These are phyloP conservation scores for Yamadazyma kitorensis DNA, from an alignment of 805 yeast genomes.

Conservation along the genomic window DNA sequence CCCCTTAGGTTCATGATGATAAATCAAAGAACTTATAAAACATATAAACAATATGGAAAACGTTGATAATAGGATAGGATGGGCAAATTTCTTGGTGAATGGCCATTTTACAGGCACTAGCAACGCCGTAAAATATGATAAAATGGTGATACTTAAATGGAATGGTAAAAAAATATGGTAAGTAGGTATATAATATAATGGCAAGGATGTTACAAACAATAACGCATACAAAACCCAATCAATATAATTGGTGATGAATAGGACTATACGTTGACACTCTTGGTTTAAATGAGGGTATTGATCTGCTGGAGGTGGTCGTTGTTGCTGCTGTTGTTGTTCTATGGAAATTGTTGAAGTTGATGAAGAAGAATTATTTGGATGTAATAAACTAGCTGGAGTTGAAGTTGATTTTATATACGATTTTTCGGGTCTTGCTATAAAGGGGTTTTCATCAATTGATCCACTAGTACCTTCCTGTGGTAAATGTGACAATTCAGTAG, in stretches of 20 bases:
- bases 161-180: constrained; percentile 57
- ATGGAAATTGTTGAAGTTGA: not conserved
- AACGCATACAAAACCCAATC: constrained; percentile 53
- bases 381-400: constrained; percentile 7
- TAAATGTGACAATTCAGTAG: not conserved
- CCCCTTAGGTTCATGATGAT: constrained; percentile 40
- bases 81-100: constrained; percentile 51
- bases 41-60: constrained; percentile 60
- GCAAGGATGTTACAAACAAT: constrained; percentile 54
- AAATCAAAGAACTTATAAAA: constrained; percentile 57
- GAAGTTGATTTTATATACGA: constrained; percentile 13
- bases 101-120: constrained; percentile 45
- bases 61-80: constrained; percentile 70
- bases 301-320: too few relatives aligned
- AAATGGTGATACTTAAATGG: constrained; percentile 59
- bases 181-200: constrained; percentile 51
- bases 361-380: not conserved
- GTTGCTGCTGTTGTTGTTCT: not conserved
- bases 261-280: constrained; percentile 25
- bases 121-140: constrained; percentile 52
- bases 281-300: constrained; percentile 13
- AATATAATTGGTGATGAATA: constrained; percentile 42
- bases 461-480: not conserved
- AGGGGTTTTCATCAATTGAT: constrained; percentile 11
- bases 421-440: constrained; percentile 15